Evolutionary conservation across 2,329 filamentous ascomycete genomes (phyloP).

Genomic region (Daldinia eschscholtzii): DNA sequence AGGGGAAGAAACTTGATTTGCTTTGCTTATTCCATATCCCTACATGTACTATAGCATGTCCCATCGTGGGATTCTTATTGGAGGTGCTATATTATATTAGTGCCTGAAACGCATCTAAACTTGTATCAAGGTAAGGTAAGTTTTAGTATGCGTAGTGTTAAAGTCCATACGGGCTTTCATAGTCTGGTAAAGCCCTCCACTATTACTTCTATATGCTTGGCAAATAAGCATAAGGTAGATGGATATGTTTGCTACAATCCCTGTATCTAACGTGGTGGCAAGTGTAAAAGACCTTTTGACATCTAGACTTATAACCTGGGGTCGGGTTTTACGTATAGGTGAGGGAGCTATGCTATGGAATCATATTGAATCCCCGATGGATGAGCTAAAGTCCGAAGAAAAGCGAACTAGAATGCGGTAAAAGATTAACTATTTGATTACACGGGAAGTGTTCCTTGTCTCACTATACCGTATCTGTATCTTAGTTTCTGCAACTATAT

Average conservation of each 20-base stretch:
- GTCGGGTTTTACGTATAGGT: background rate
- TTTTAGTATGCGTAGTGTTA: background rate
- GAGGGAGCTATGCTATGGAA: background rate
- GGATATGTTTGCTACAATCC: constrained; percentile 4
- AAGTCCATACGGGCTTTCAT: background rate
- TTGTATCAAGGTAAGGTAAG: background rate
- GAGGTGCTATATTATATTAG: background rate
- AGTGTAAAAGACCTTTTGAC: background rate
- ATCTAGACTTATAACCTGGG: background rate
- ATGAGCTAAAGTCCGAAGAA: background rate
- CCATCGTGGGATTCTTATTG: background rate
- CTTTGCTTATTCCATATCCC: background rate
- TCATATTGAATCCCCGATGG: background rate
- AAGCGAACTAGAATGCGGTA: background rate
- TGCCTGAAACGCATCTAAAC: background rate
- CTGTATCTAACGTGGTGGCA: background rate
- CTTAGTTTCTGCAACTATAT: constrained; percentile 1
- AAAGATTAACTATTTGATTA: background rate
- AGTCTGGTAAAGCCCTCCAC: background rate
- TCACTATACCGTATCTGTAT: background rate
- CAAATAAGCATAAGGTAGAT: background rate
- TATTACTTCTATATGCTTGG: background rate
- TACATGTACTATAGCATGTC: background rate
- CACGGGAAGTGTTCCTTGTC: background rate
- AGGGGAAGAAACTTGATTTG: background rate